These are phyloP conservation scores for Lolium perenne DNA, from an alignment of 176 grass and related monocot genomes.

Conservation along the genomic window DNA sequence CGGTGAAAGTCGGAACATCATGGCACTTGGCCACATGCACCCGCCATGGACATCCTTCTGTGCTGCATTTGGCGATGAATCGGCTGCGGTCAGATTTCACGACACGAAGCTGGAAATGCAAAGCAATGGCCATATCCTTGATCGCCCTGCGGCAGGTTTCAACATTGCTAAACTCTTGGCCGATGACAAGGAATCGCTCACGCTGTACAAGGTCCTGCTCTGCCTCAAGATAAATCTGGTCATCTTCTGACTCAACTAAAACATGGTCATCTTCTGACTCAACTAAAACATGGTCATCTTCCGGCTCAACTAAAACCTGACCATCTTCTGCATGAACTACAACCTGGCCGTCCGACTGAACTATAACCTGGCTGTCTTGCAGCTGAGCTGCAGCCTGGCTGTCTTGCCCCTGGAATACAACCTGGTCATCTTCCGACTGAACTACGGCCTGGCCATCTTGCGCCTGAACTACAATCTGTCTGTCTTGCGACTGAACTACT, in stretches of 20 bases:
- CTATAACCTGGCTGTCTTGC: slow-evolving; percentile 31
- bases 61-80: slow-evolving; percentile 91
- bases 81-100: slow-evolving; percentile 94
- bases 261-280: not conserved
- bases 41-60: slow-evolving; percentile 86
- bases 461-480: slow-evolving; percentile 19
- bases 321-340: slow-evolving; percentile 24
- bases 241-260: not conserved
- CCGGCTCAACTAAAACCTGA: not conserved
- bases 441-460: slow-evolving; percentile 53
- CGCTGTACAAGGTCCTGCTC: slow-evolving; percentile 52
- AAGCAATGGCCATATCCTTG: slow-evolving; percentile 93
- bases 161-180: slow-evolving; percentile 91
- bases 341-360: slow-evolving; percentile 41
- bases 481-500: slow-evolving; percentile 49
- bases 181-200: slow-evolving; percentile 62
- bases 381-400: slow-evolving; percentile 45
- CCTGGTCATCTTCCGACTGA: slow-evolving; percentile 43
- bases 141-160: slow-evolving; percentile 70
- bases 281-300: slow-evolving; percentile 6
- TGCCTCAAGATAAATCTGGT: slow-evolving; percentile 51
- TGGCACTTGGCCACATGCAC: slow-evolving; percentile 88
- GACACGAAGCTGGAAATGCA: slow-evolving; percentile 90
- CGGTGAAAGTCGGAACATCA: slow-evolving; percentile 73
- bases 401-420: slow-evolving; percentile 26